phyloP scores from a whole-genome alignment of 73 alveolate species.

The Stentor roeselii region DNA sequence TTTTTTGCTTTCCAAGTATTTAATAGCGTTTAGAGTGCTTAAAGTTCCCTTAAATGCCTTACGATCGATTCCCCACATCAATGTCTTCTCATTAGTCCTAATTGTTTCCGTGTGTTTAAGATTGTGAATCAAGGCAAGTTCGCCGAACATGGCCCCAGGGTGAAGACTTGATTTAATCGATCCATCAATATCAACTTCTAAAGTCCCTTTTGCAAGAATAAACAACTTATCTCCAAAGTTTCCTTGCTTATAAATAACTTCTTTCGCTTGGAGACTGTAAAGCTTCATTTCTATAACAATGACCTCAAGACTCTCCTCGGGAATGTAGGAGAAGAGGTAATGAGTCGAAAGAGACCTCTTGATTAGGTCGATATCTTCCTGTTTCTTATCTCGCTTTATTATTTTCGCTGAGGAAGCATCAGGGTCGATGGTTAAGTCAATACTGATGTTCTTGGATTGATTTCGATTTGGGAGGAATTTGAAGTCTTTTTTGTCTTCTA shows the following conservation, averaged over 20 bases:
- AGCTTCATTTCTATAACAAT: constrained; percentile 5
- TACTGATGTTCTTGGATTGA: too few species aligned
- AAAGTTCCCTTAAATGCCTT: not conserved
- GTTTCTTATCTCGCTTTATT: not conserved
- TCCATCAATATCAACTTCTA: not conserved
- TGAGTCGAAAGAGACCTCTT: not conserved
- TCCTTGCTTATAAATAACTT: constrained; percentile 18
- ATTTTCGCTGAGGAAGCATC: constrained; percentile 12
- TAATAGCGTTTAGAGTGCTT: not conserved
- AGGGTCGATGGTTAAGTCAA: not conserved
- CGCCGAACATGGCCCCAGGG: constrained; percentile 15
- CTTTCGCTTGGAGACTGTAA: not conserved
- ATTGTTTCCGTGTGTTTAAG: not conserved
- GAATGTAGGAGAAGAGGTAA: not conserved
- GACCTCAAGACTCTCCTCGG: not conserved
- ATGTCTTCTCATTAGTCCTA: not conserved
- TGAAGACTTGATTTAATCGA: not conserved
- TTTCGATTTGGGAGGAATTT: too few species aligned
- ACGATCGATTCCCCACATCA: constrained; percentile 6
- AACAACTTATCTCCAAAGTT: not conserved
- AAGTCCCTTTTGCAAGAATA: not conserved
- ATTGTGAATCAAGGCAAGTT: constrained; percentile 4
- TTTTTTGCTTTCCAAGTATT: not conserved
- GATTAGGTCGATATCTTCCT: not conserved
- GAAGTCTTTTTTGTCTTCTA: too few species aligned